A percentile compares a stretch with the other conserved stretches of the same genome.
Conservation (phyloP, 257 asterid species). For the Capsicum pubescens region DNA sequence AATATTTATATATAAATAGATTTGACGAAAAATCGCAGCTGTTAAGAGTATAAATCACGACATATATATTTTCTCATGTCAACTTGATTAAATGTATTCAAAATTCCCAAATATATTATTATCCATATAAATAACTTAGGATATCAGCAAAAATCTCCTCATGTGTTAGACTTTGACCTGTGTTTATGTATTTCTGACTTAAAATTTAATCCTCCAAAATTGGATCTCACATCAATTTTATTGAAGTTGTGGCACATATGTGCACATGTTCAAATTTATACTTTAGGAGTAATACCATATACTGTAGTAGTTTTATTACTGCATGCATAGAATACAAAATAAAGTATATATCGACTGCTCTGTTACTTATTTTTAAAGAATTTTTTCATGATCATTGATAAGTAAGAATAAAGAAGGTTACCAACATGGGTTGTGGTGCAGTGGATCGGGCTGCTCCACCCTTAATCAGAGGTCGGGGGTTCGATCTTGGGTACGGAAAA, state of each 20-base stretch:
- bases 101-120: neutral
- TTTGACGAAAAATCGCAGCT: neutral
- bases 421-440: too few relatives aligned
- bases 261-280: neutral
- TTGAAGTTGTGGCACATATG: neutral
- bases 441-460: too few relatives aligned
- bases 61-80: neutral
- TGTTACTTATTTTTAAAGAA: too few relatives aligned
- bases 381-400: too few relatives aligned
- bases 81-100: neutral
- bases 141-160: slow-evolving; percentile 1
- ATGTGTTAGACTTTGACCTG: slow-evolving; percentile 3
- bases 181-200: neutral
- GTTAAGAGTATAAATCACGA: slow-evolving; percentile 22
- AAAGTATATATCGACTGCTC: too few relatives aligned
- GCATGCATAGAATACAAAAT: too few relatives aligned
- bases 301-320: neutral
- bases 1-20: neutral
- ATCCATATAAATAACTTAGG: neutral
- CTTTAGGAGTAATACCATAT: too few relatives aligned
- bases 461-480: too few relatives aligned
- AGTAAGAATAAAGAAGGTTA: too few relatives aligned
- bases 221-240: neutral
- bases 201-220: neutral
- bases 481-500: too few relatives aligned